These are phyloP conservation scores for Austroboletus novae-zelandiae DNA, from an alignment of 1,284 basidiomycete species.

Conservation along the genomic window DNA sequence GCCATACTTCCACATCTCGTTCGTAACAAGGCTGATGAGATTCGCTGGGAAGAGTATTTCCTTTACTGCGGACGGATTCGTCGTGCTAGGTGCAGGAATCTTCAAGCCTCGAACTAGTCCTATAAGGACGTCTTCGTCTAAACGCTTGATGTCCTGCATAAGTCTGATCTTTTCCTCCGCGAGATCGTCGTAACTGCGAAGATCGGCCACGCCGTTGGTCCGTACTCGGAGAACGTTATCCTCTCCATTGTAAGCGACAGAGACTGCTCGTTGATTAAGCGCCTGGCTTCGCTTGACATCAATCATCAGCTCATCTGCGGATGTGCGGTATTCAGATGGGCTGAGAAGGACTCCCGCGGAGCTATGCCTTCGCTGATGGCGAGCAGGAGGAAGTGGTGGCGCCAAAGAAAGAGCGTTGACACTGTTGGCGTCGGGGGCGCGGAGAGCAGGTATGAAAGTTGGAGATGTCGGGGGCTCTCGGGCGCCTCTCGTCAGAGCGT, in stretches of 20 bases:
- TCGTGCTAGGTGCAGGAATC: slow-evolving; percentile 88
- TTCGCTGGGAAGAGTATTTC: slow-evolving; percentile 99
- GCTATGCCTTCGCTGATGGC: slow-evolving; percentile 81
- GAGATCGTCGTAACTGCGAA: slow-evolving; percentile 78
- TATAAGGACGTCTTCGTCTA: slow-evolving; percentile 94
- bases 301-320: slow-evolving; percentile 78
- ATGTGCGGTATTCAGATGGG: slow-evolving; percentile 61
- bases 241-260: slow-evolving; percentile 84
- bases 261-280: slow-evolving; percentile 85
- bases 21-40: slow-evolving; percentile 94
- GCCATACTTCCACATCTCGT: slow-evolving; percentile 99
- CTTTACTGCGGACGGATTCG: slow-evolving; percentile 91
- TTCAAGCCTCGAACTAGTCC: slow-evolving; percentile 91
- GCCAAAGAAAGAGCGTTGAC: slow-evolving; percentile 37
- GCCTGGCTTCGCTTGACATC: slow-evolving; percentile 73
- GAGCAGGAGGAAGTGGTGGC: slow-evolving; percentile 34
- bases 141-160: slow-evolving; percentile 86
- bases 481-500: slow-evolving; percentile 71
- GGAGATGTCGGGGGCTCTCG: slow-evolving; percentile 80
- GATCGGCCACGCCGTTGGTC: slow-evolving; percentile 71
- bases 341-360: slow-evolving; percentile 77
- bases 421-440: slow-evolving; percentile 51
- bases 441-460: slow-evolving; percentile 73
- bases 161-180: slow-evolving; percentile 94
- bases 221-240: slow-evolving; percentile 70